phyloP scores from a whole-genome alignment of 139 green algal genomes.

The Deuterostichococcus epilithicus region DNA sequence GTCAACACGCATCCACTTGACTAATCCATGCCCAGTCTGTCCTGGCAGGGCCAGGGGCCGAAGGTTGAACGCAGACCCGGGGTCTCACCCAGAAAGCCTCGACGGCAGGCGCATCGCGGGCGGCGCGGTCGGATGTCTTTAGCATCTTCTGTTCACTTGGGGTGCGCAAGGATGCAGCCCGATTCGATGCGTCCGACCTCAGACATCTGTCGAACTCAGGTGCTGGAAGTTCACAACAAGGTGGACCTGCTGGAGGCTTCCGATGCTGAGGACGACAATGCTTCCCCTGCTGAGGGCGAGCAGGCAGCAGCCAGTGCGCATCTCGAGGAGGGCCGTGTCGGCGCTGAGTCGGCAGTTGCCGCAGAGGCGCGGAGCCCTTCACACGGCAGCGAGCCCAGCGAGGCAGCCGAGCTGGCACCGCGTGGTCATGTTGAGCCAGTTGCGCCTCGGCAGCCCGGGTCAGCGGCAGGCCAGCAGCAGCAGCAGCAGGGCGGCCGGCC shows the following conservation, averaged over 20 bases:
- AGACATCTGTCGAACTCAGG: too few relatives aligned
- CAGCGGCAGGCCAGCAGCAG: neutral
- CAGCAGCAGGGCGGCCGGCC: neutral
- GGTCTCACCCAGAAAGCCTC: neutral
- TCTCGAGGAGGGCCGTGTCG: neutral
- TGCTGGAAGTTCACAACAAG: slow-evolving; percentile 1
- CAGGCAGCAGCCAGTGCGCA: neutral
- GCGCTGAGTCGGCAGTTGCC: neutral
- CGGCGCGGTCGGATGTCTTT: too few relatives aligned
- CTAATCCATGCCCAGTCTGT: too few relatives aligned
- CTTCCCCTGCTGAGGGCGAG: neutral
- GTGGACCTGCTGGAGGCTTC: neutral
- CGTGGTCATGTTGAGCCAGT: neutral
- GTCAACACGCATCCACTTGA: too few relatives aligned
- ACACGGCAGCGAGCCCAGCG: neutral
- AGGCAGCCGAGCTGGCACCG: too few relatives aligned
- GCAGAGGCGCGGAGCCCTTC: neutral
- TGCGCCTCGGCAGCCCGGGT: neutral
- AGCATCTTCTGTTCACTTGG: too few relatives aligned
- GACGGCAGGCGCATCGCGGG: neutral
- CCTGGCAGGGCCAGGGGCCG: too few relatives aligned
- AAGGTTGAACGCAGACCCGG: neutral
- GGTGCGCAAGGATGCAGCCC: neutral
- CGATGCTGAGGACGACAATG: neutral
- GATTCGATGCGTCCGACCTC: neutral